Conservation (phyloP, 163 green algal species). For the Chlamydomonas reinhardtii region DNA sequence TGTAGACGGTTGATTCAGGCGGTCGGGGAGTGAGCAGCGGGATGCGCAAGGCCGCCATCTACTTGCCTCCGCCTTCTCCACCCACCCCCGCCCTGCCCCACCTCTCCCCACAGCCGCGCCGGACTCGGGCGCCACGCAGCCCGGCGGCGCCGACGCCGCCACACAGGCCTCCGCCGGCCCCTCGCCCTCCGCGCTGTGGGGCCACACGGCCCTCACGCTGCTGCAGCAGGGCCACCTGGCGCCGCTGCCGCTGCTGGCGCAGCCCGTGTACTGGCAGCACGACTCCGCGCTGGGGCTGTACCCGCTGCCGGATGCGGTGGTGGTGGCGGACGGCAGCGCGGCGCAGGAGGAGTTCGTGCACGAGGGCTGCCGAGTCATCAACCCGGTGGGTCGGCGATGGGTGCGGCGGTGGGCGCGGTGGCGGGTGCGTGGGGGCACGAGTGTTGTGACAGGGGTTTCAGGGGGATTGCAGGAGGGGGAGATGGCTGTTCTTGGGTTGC, state of each 20-base stretch:
- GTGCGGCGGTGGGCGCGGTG: background rate
- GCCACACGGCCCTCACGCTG: conserved; percentile 81
- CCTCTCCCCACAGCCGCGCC: background rate
- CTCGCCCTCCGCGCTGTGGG: conserved; percentile 50
- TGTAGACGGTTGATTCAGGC: too few species aligned
- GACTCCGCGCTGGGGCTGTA: conserved; percentile 90
- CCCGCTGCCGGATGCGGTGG: conserved; percentile 85
- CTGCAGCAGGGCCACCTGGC: conserved; percentile 94
- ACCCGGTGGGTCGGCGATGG: conserved; percentile 68
- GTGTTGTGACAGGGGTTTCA: too few species aligned
- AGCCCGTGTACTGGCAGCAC: conserved; percentile 90
- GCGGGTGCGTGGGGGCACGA: background rate
- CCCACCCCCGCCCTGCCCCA: background rate
- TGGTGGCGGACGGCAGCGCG: conserved; percentile 83
- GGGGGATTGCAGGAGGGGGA: too few species aligned
- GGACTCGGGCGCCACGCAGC: background rate
- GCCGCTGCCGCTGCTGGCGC: conserved; percentile 87
- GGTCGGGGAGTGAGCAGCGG: too few species aligned
- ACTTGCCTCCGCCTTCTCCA: too few species aligned
- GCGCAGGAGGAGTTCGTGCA: conserved; percentile 68
- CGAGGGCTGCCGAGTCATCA: conserved; percentile 80
- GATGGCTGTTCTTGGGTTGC: too few species aligned
- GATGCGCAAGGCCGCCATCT: too few species aligned
- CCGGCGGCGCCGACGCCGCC: background rate
- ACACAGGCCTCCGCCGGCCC: background rate